Evolutionary conservation across 257 asterid genomes (phyloP).

Genomic region (Solanum bulbocastanum): DNA sequence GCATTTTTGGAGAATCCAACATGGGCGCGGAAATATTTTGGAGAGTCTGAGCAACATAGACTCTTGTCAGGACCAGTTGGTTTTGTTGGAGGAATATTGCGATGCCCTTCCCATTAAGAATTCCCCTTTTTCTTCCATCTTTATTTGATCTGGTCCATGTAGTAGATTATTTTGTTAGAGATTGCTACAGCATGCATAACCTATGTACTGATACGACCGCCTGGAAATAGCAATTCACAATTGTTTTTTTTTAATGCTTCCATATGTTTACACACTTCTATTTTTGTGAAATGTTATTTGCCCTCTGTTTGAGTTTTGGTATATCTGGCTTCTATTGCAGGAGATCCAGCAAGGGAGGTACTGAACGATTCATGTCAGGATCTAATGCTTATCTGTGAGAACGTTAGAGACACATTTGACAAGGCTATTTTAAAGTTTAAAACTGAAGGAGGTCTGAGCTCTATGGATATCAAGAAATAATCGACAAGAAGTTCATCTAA

Average conservation of each 20-base stretch:
- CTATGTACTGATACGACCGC: neutral
- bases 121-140: neutral
- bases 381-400: slow-evolving; percentile 59
- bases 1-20: too few species aligned
- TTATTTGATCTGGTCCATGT: neutral
- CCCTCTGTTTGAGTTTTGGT: neutral
- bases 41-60: too few species aligned
- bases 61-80: neutral
- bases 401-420: slow-evolving; percentile 50
- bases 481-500: neutral
- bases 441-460: slow-evolving; percentile 17
- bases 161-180: neutral
- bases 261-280: neutral
- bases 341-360: slow-evolving; percentile 79
- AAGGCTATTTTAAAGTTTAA: slow-evolving; percentile 51
- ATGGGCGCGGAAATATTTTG: too few species aligned
- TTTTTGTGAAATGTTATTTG: neutral
- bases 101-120: neutral
- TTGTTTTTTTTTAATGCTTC: neutral
- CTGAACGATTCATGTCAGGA: slow-evolving; percentile 72
- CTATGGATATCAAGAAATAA: neutral
- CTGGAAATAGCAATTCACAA: neutral
- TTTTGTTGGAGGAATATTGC: neutral
- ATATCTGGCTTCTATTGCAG: slow-evolving; percentile 19
- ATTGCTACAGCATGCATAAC: neutral